These are phyloP conservation scores for Tagetes erecta DNA, from an alignment of 129 eudicot genomes.

Conservation along the genomic window DNA sequence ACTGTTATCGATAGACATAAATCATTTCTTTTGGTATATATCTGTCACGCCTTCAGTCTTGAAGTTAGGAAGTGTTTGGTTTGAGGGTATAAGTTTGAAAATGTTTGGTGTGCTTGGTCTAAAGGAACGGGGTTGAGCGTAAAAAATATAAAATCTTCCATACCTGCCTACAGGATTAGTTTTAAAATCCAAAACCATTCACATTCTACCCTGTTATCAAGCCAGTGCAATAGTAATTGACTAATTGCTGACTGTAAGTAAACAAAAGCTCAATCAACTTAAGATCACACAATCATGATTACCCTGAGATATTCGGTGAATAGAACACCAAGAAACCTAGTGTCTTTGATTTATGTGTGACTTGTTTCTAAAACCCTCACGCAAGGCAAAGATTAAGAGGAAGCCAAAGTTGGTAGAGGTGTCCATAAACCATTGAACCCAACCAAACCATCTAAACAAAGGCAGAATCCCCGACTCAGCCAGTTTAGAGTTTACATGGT, in stretches of 20 bases:
- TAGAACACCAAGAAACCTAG: background rate
- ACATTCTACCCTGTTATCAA: background rate
- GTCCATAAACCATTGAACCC: no score
- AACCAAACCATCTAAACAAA: no score
- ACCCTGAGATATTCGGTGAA: background rate
- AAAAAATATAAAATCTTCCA: background rate
- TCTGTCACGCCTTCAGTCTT: background rate
- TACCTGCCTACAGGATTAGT: background rate
- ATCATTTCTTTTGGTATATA: background rate
- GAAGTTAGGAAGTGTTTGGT: background rate
- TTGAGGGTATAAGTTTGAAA: background rate
- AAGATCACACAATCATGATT: constrained; percentile 5
- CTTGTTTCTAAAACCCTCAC: background rate
- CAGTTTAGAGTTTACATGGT: no score
- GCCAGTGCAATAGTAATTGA: background rate
- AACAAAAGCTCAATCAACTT: constrained; percentile 6
- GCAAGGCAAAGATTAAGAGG: background rate
- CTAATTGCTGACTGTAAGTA: background rate
- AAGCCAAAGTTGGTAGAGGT: background rate
- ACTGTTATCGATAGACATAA: background rate
- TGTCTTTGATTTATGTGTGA: background rate
- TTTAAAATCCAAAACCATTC: background rate
- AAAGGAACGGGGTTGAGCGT: background rate
- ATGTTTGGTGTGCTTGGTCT: background rate
- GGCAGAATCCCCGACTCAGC: no score